Evolutionary conservation across 805 yeast species (phyloP).

Genomic region (Metschnikowia anglica): DNA sequence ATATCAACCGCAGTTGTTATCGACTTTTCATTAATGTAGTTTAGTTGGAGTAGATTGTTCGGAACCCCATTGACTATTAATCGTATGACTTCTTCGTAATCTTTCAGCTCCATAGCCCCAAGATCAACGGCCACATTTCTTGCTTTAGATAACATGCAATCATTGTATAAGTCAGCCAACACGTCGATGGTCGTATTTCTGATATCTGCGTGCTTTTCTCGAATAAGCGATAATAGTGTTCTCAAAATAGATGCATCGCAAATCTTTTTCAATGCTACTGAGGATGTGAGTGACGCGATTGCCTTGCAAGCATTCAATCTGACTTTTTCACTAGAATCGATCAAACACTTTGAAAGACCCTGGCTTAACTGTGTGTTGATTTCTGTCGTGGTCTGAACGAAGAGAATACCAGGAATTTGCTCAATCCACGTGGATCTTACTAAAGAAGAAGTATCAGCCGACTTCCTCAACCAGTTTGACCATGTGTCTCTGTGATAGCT

Average conservation of each 20-base stretch:
- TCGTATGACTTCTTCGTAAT: constrained; percentile 28
- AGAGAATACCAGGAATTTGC: constrained; percentile 49
- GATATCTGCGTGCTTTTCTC: constrained; percentile 69
- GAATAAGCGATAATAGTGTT: constrained; percentile 58
- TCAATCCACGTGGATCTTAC: constrained; percentile 75
- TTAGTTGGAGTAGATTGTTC: constrained; percentile 57
- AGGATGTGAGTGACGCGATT: constrained; percentile 47
- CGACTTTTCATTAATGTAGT: constrained; percentile 69
- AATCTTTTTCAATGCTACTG: constrained; percentile 47
- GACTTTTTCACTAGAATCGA: constrained; percentile 75
- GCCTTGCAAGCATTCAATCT: constrained; percentile 60
- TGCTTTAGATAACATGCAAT: constrained; percentile 31
- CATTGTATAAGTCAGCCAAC: constrained; percentile 55
- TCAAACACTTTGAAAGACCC: constrained; percentile 64
- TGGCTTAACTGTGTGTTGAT: constrained; percentile 38
- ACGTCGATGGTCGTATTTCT: constrained; percentile 58
- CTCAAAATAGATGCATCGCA: constrained; percentile 48
- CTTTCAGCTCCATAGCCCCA: constrained; percentile 27
- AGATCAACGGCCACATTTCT: constrained; percentile 27
- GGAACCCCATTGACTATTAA: constrained; percentile 55
- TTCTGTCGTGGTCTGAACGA: constrained; percentile 46
- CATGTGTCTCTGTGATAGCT: constrained; percentile 59
- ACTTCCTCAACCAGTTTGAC: constrained; percentile 71
- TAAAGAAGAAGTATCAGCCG: constrained; percentile 61
- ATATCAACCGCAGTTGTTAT: constrained; percentile 68